Evolutionary conservation across 352 stramenopile species (phyloP), one percentile per base, ranked within the genome.

Genomic region (Phytophthora fragariaefolia): DNA sequence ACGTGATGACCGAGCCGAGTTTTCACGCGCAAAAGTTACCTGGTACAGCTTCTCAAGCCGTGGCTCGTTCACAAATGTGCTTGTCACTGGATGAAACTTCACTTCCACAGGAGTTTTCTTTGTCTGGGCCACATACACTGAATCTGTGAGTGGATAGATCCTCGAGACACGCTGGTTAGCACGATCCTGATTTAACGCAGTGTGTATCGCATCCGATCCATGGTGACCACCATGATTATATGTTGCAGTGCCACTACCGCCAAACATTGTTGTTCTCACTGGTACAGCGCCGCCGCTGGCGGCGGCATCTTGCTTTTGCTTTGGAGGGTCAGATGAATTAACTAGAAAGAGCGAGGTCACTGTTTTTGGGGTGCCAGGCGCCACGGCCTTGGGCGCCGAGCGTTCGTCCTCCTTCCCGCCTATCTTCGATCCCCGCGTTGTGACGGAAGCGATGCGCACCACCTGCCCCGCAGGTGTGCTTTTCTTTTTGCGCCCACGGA

Each of bases 91-190:
- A 55, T 94, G 86, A 55, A 92, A 94, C 30, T 89, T 89, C 22
- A 92, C 80, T 58, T 92, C 83, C 18, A 92, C 83, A 3, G 83
- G 83, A 1, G 83, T 90, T 60, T 92, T 92, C 75, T 92, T 92
- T 23, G 73, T 75, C 60, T 90, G 78, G 3, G 79, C 66, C 8
- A 92, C 82, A 52, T 76, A 87, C 9, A 91, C 82, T 18, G 83
- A 90, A 63, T 92, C 83, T 1, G 81, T 85, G 56, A 91, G 67
- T 6, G 83, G 83, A 49, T 92, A 92, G 59, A 92, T 92, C 26
- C 83, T 74, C 10, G 83, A 92, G 18, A 91, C 72, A 4, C 83
- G 83, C 48, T 92, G 83, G 53, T 90, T 85, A 4, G 79, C 63
- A 1, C 82, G 80, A 6, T 92, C 83, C 53, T 88, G 81, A 56